A percentile compares a stretch with the other conserved stretches of the same genome.
phyloP scores from a whole-genome alignment of 139 green algal genomes.

The Coelastrella sp. region DNA sequence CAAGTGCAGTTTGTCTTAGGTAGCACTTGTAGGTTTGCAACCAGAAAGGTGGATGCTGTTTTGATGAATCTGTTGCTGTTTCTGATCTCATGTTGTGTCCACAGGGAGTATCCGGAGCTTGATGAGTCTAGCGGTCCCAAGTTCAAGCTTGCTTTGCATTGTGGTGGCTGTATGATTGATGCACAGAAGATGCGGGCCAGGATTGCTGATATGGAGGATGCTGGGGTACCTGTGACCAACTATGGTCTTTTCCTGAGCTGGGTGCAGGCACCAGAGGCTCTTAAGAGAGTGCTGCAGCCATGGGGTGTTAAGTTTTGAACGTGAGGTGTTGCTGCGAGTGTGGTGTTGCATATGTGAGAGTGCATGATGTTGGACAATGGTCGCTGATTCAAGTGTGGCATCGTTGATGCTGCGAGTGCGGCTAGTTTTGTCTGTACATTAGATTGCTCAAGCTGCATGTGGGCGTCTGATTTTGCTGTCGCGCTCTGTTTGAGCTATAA shows the following conservation, averaged over 20 bases:
- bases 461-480: no score
- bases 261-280: constrained; percentile 25
- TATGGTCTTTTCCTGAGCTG: constrained; percentile 74
- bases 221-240: constrained; percentile 67
- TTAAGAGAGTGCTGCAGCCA: constrained; percentile 11
- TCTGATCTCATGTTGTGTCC: neutral
- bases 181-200: constrained; percentile 66
- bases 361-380: no score
- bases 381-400: no score
- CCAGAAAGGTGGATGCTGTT: no score
- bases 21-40: no score
- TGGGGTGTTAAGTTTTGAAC: constrained; percentile 25
- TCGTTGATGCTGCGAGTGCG: no score
- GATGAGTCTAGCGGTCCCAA: neutral
- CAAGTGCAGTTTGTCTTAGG: no score
- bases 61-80: neutral
- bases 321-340: no score
- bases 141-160: constrained; percentile 66
- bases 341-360: no score
- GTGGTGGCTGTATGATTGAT: constrained; percentile 76
- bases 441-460: no score
- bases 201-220: constrained; percentile 49
- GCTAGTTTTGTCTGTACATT: no score
- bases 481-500: no score
- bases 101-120: constrained; percentile 53